phyloP scores from a whole-genome alignment of 2,329 filamentous ascomycete genomes.

The Venturiaceae sp. region DNA sequence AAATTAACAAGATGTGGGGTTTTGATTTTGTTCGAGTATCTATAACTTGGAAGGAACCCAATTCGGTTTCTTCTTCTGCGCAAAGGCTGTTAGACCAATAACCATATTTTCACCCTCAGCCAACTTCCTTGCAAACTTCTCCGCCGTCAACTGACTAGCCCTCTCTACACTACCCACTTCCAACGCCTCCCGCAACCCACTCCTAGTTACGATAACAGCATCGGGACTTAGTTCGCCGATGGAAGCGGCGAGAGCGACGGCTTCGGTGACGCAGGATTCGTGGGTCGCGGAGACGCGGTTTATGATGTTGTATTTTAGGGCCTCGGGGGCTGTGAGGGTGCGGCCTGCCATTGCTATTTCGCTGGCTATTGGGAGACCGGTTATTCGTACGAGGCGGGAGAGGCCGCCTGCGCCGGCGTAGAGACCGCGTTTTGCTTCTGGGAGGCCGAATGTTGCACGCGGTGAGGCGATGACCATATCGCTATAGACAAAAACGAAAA shows the following conservation, averaged over 20 bases:
- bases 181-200: constrained; percentile 28
- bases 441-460: constrained; percentile 41
- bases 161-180: constrained; percentile 31
- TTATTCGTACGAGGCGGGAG: constrained; percentile 39
- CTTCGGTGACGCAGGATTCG: constrained; percentile 26
- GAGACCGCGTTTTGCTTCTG: constrained; percentile 45
- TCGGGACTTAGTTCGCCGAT: constrained; percentile 27
- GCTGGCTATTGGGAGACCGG: constrained; percentile 37
- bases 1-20: too few species aligned
- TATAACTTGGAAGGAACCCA: constrained; percentile 40
- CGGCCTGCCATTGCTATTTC: constrained; percentile 42
- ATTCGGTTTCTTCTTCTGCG: constrained; percentile 37
- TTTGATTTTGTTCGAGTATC: too few species aligned
- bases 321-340: constrained; percentile 34
- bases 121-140: constrained; percentile 31
- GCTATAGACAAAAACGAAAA: constrained; percentile 16
- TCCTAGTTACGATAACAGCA: constrained; percentile 30
- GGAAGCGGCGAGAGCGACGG: constrained; percentile 24
- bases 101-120: constrained; percentile 37
- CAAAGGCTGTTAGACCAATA: constrained; percentile 42
- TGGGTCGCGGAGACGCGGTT: constrained; percentile 25
- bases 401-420: constrained; percentile 44
- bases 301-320: constrained; percentile 30
- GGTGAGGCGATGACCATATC: constrained; percentile 45
- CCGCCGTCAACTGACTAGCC: constrained; percentile 30